Evolutionary conservation across 495 filamentous ascomycete species (phyloP).

Genomic region (Neurospora hispaniola): DNA sequence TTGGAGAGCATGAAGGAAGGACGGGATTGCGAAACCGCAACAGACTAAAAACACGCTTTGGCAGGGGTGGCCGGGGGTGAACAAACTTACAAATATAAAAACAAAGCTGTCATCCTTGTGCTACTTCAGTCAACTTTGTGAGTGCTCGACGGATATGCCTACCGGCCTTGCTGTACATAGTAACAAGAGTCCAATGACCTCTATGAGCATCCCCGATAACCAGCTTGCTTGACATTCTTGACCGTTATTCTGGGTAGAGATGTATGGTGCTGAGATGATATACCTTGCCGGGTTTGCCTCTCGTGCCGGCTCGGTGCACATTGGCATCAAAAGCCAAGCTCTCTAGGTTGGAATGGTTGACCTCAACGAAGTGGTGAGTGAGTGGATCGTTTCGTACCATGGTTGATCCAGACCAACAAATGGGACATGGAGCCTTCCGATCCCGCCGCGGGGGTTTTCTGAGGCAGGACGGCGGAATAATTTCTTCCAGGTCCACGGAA

Average conservation of each 20-base stretch:
- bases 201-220: not conserved
- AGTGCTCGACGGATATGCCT: not conserved
- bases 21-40: not conserved
- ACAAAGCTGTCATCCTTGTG: not conserved
- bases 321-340: not conserved
- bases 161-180: not conserved
- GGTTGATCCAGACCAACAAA: not conserved
- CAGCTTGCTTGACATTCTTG: not conserved
- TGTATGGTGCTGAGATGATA: not conserved
- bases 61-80: not conserved
- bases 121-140: not conserved
- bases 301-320: not conserved
- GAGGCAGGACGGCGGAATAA: not conserved
- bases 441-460: not conserved
- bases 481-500: not conserved
- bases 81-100: not conserved
- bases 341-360: not conserved
- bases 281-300: not conserved
- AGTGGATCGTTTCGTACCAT: not conserved
- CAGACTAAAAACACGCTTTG: not conserved
- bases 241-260: not conserved
- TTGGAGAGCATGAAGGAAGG: not conserved
- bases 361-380: not conserved
- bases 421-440: not conserved
- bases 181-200: not conserved